A percentile compares a stretch with the other conserved stretches of the same genome.
Conservation (phyloP, 306 rosid species). For the Cucumis cinereus region DNA sequence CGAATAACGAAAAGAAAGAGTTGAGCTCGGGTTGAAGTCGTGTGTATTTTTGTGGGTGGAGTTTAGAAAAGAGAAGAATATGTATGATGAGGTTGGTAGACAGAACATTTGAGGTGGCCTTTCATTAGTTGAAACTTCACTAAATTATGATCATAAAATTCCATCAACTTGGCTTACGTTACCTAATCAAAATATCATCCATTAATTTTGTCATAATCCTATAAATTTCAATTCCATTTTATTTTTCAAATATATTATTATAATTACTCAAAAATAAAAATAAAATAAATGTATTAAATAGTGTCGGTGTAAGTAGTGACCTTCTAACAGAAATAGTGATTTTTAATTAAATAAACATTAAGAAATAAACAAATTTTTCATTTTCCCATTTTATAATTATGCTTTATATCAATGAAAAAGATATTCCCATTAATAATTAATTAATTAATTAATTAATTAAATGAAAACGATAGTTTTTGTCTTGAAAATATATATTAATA, state of each 20-base stretch:
- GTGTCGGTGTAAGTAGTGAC: conserved; percentile 4
- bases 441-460: too few relatives aligned
- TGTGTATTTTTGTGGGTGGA: neutral
- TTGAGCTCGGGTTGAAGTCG: neutral
- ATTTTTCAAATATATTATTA: neutral
- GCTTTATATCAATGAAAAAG: neutral
- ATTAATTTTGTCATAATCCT: neutral
- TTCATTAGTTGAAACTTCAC: conserved; percentile 1
- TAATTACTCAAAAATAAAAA: too few relatives aligned
- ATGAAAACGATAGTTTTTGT: neutral
- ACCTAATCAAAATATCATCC: neutral
- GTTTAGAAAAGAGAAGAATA: neutral
- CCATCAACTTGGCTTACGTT: neutral
- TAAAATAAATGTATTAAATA: too few relatives aligned
- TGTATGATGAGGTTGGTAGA: conserved; percentile 4
- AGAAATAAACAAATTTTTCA: neutral
- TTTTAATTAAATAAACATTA: neutral
- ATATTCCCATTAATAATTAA: neutral
- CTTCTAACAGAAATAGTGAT: neutral
- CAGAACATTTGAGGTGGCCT: neutral
- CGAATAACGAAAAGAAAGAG: too few relatives aligned
- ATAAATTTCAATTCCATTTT: neutral
- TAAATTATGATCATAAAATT: neutral
- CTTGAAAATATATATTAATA: neutral
- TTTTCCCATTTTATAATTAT: neutral